Percentiles rank a stretch among this genome's conserved stretches.
Evolutionary conservation across 192 early-diverging fungal species (phyloP).

Genomic region (Backusella macrospora): DNA sequence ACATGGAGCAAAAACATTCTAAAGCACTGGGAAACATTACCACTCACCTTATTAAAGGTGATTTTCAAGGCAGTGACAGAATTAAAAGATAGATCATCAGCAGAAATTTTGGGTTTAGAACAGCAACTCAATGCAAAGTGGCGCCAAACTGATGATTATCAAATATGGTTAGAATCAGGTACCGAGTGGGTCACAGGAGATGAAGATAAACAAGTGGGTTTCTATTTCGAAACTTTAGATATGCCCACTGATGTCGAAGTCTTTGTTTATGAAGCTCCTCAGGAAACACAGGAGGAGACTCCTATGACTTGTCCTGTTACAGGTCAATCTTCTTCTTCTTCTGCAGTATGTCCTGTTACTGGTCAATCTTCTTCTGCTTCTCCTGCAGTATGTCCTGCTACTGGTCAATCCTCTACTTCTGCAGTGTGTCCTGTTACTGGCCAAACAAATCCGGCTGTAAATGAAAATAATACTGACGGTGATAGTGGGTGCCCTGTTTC

Average conservation of each 20-base stretch:
- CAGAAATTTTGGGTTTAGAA: constrained; percentile 19
- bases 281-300: not conserved
- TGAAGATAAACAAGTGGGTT: not conserved
- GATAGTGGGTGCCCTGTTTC: not conserved
- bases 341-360: constrained; percentile 21
- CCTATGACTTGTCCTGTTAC: not conserved
- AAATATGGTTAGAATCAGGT: not conserved
- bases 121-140: constrained; percentile 20
- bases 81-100: not conserved
- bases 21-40: constrained; percentile 38
- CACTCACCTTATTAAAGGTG: constrained; percentile 36
- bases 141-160: constrained; percentile 24
- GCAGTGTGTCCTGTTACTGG: constrained; percentile 23
- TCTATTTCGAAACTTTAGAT: not conserved
- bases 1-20: constrained; percentile 47
- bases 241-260: not conserved
- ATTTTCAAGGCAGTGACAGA: constrained; percentile 13
- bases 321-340: not conserved
- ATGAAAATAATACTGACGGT: not conserved
- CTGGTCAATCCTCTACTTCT: not conserved
- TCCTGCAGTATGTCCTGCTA: not conserved
- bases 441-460: not conserved
- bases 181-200: not conserved
- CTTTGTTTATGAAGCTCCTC: constrained; percentile 14
- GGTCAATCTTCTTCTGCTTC: not conserved